A percentile compares a stretch with the other conserved stretches of the same genome.
phyloP scores from a whole-genome alignment of 768 basidiomycete species.

The Boletellus ananas region DNA sequence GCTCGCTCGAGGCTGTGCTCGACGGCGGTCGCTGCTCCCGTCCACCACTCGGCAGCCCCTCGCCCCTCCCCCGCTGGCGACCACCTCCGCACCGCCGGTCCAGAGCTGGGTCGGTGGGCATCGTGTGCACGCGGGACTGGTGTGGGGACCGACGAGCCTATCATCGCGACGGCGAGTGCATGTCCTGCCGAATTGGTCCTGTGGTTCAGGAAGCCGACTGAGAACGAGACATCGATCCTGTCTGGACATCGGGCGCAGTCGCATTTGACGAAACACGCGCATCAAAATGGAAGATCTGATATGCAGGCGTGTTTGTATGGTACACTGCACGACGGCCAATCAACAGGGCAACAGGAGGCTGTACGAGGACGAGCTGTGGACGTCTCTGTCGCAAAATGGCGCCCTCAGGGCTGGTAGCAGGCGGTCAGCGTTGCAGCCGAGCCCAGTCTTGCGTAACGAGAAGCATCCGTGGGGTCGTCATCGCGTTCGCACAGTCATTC shows the following conservation, averaged over 20 bases:
- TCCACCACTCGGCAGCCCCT: too few species aligned
- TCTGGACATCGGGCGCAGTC: conserved; percentile 29
- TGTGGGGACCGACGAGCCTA: conserved; percentile 3
- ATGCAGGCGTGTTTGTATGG: conserved; percentile 25
- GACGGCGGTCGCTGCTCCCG: too few species aligned
- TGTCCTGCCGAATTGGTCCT: not conserved
- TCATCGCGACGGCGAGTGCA: conserved; percentile 8
- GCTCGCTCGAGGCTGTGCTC: not conserved
- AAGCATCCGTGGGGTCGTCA: not conserved
- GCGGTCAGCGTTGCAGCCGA: conserved; percentile 6
- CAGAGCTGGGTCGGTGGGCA: conserved; percentile 10
- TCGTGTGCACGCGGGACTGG: conserved; percentile 1
- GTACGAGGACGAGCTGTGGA: conserved; percentile 13
- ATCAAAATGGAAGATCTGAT: conserved; percentile 34
- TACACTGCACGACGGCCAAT: not conserved
- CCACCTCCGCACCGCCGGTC: not conserved
- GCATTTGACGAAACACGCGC: conserved; percentile 34
- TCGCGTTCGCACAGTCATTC: conserved; percentile 26
- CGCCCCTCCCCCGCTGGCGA: too few species aligned
- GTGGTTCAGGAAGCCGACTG: too few species aligned
- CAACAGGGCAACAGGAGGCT: conserved; percentile 22
- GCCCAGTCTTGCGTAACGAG: conserved; percentile 11
- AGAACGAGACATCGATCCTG: not conserved
- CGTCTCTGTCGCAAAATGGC: conserved; percentile 6
- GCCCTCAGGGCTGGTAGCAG: conserved; percentile 6